Evolutionary conservation across 768 basidiomycete genomes (phyloP).

Genomic region (Suillus weaverae): DNA sequence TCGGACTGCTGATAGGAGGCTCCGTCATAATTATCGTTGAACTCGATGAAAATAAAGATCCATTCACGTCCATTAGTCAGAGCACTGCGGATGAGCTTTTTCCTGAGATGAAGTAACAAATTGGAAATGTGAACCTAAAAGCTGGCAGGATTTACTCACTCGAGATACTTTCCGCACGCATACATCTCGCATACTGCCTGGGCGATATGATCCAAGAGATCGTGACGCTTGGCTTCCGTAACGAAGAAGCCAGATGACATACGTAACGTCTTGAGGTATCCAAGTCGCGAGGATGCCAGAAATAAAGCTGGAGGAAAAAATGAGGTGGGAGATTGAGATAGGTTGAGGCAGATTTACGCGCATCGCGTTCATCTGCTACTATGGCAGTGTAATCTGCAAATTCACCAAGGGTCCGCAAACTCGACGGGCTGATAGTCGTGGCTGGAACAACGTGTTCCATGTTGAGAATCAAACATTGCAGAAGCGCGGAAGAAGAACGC

Average conservation of each 20-base stretch:
- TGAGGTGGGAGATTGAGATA: not conserved
- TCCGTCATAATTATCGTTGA: not conserved
- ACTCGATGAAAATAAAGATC: not conserved
- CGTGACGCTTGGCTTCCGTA: not conserved
- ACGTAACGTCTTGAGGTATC: too few relatives aligned
- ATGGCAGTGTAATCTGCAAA: not conserved
- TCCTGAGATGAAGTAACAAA: not conserved
- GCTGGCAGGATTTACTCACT: not conserved
- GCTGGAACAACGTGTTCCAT: not conserved
- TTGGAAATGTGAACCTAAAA: not conserved
- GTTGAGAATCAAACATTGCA: not conserved
- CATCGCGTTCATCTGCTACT: not conserved
- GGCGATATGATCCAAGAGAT: not conserved
- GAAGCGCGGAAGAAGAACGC: not conserved
- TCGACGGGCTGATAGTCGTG: not conserved
- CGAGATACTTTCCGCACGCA: not conserved
- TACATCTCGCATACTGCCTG: not conserved
- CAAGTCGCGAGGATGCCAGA: not conserved
- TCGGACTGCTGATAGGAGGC: not conserved
- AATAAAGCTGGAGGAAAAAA: not conserved
- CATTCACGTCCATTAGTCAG: not conserved
- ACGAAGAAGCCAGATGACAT: not conserved
- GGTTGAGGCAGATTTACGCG: not conserved
- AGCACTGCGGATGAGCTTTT: not conserved
- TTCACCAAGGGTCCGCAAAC: not conserved